Percentiles rank a stretch among this genome's conserved stretches.
Evolutionary conservation across 768 basidiomycete species (phyloP).

Genomic region (Pulveroboletus sp.): DNA sequence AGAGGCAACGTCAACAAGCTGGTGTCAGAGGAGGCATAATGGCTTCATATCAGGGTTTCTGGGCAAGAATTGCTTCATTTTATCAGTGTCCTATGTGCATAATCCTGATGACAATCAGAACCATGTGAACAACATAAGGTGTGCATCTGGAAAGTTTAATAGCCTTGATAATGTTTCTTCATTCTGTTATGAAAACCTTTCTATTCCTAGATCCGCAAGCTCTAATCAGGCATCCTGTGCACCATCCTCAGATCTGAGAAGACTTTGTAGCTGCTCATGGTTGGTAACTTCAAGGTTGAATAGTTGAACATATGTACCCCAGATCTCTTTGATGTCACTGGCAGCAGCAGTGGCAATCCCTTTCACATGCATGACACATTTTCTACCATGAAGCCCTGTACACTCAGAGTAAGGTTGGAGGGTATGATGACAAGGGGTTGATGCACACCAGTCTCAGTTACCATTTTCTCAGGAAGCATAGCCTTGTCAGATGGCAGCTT

Average conservation of each 20-base stretch:
- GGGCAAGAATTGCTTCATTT: neutral
- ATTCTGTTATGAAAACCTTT: neutral
- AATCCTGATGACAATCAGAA: neutral
- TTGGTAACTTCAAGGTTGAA: neutral
- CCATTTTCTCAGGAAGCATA: neutral
- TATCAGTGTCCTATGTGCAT: constrained; percentile 1
- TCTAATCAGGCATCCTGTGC: neutral
- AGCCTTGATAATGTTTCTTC: neutral
- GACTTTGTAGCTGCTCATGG: neutral
- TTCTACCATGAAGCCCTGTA: neutral
- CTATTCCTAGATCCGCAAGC: constrained; percentile 1
- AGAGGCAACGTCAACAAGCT: constrained; percentile 5
- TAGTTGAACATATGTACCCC: constrained; percentile 2
- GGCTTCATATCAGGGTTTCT: constrained; percentile 4
- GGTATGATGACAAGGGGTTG: neutral
- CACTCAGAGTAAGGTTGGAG: too few relatives aligned
- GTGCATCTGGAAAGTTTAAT: neutral
- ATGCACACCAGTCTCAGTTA: neutral
- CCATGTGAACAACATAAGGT: neutral
- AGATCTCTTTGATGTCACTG: constrained; percentile 8
- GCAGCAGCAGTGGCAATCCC: neutral
- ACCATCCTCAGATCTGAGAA: neutral
- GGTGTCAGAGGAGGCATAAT: constrained; percentile 5
- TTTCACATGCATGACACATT: neutral
- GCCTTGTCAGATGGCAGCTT: neutral